Evolutionary conservation across 75 land plant genomes (phyloP).

Genomic region (Cunninghamia lanceolata): DNA sequence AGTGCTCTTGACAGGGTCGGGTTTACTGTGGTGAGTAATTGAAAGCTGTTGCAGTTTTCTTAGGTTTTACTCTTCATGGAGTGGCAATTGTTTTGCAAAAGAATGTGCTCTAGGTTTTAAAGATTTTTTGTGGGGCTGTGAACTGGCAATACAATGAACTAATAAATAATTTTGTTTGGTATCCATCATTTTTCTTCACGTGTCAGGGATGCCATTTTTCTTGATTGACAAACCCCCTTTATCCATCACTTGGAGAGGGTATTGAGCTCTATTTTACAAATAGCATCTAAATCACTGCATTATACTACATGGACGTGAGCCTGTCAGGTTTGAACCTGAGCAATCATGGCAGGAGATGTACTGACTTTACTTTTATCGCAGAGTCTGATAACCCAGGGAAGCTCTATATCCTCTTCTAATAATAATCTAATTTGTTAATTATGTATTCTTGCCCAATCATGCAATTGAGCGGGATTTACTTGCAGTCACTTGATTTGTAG

Average conservation of each 20-base stretch:
- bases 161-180: no score
- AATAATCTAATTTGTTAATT: background rate
- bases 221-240: background rate
- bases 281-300: background rate
- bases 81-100: background rate
- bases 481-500: no score
- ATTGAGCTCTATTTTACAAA: background rate
- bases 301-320: background rate
- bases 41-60: background rate
- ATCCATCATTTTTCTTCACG: background rate
- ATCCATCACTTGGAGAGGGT: background rate
- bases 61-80: background rate
- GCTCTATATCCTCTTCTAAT: background rate
- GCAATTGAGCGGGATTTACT: background rate
- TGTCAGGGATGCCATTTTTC: background rate
- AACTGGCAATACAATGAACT: background rate
- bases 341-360: background rate
- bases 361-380: background rate
- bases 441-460: background rate
- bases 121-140: background rate
- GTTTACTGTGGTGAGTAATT: background rate
- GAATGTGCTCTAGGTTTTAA: background rate
- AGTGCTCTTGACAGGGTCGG: background rate
- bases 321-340: background rate
- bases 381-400: background rate